These are phyloP conservation scores for Euphorbia peplus DNA, from an alignment of 345 rosid genomes.

Conservation along the genomic window DNA sequence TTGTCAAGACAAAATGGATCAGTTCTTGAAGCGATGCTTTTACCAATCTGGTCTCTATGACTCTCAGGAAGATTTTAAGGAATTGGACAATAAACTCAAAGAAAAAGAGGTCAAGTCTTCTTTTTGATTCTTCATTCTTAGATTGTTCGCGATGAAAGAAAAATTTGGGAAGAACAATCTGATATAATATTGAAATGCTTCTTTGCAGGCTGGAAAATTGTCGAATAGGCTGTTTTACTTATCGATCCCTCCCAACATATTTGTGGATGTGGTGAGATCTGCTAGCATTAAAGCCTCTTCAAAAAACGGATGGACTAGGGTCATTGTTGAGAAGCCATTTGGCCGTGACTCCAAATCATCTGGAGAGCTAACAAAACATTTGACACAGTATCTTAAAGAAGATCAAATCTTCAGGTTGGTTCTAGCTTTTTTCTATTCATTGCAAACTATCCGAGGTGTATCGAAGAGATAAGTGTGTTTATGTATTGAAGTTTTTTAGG, in stretches of 20 bases:
- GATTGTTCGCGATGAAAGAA: neutral
- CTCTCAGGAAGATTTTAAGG: conserved; percentile 69
- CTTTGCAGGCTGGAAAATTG: conserved; percentile 54
- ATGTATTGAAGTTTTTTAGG: conserved; percentile 31
- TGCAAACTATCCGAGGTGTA: neutral
- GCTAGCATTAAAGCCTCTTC: conserved; percentile 79
- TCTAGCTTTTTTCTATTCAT: neutral
- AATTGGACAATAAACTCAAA: conserved; percentile 61
- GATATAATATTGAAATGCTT: neutral
- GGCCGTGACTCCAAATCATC: conserved; percentile 86
- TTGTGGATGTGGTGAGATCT: conserved; percentile 76
- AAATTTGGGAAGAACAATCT: neutral
- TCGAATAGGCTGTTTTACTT: conserved; percentile 81
- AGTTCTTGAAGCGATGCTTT: conserved; percentile 77
- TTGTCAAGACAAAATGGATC: conserved; percentile 77
- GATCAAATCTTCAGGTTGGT: conserved; percentile 86
- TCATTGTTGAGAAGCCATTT: conserved; percentile 90
- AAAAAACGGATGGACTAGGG: conserved; percentile 74
- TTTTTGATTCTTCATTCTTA: neutral
- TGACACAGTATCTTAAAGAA: conserved; percentile 71
- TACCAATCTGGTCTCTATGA: conserved; percentile 79
- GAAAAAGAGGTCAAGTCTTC: conserved; percentile 62
- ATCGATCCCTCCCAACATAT: conserved; percentile 84
- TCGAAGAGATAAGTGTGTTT: neutral
- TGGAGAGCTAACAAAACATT: conserved; percentile 66